phyloP scores from a whole-genome alignment of 2,329 filamentous ascomycete genomes.

The Talaromyces piceae region DNA sequence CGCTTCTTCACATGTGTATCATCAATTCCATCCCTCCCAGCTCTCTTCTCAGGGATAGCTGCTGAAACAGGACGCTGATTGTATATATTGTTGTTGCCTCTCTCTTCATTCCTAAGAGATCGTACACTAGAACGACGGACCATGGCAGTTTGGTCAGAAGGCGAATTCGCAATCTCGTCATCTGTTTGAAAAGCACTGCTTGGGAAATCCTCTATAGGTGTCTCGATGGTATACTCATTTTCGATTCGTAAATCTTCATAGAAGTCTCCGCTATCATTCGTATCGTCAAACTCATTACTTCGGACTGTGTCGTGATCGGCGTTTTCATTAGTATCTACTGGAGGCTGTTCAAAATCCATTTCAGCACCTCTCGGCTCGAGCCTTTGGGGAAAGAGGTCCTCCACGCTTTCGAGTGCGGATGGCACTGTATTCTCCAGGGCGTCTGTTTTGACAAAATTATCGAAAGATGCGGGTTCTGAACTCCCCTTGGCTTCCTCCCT shows the following conservation, averaged over 20 bases:
- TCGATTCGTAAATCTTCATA: conserved; percentile 19
- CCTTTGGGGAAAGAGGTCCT: conserved; percentile 72
- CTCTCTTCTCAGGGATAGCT: not conserved
- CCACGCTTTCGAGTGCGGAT: conserved; percentile 73
- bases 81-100: not conserved
- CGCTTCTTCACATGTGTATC: conserved; percentile 2
- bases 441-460: conserved; percentile 53
- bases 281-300: conserved; percentile 37
- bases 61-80: not conserved
- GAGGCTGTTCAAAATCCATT: conserved; percentile 10
- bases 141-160: not conserved
- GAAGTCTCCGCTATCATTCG: conserved; percentile 37
- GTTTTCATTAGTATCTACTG: conserved; percentile 35
- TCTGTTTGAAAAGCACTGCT: conserved; percentile 13
- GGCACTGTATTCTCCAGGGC: conserved; percentile 56
- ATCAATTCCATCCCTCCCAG: not conserved
- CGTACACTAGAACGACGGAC: not conserved
- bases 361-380: conserved; percentile 32
- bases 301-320: conserved; percentile 59
- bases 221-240: conserved; percentile 12
- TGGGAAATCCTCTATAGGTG: conserved; percentile 8
- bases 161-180: conserved; percentile 4
- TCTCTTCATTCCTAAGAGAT: not conserved
- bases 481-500: conserved; percentile 52
- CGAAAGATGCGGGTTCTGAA: conserved; percentile 48